A percentile compares a stretch with the other conserved stretches of the same genome.
These are phyloP conservation scores for Ophiostoma australiae DNA, from an alignment of 2,329 filamentous ascomycete species.

Conservation along the genomic window DNA sequence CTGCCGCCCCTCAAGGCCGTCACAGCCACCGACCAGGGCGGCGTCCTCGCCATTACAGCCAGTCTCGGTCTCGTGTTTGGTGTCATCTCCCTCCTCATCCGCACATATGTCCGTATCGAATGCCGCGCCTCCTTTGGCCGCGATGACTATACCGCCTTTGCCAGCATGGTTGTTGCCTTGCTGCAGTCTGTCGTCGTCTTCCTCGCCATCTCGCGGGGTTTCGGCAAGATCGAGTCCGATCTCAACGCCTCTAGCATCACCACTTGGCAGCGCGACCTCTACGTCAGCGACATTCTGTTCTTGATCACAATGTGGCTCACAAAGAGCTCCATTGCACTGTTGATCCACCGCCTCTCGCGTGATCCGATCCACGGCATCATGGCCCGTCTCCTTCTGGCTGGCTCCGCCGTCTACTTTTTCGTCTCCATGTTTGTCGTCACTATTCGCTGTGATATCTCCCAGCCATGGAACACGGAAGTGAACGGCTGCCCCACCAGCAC, in stretches of 20 bases:
- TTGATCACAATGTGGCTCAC: slow-evolving; percentile 40
- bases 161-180: slow-evolving; percentile 34
- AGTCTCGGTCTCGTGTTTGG: slow-evolving; percentile 37
- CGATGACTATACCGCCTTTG: slow-evolving; percentile 35
- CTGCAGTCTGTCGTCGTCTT: slow-evolving; percentile 39
- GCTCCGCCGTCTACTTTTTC: slow-evolving; percentile 37
- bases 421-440: slow-evolving; percentile 39
- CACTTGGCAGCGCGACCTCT: slow-evolving; percentile 36
- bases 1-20: slow-evolving; percentile 36
- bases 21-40: slow-evolving; percentile 38
- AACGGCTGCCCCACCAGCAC: slow-evolving; percentile 31
- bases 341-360: slow-evolving; percentile 43
- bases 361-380: slow-evolving; percentile 38
- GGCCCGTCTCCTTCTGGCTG: slow-evolving; percentile 35
- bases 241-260: slow-evolving; percentile 30
- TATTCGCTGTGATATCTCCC: slow-evolving; percentile 38
- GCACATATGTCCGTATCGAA: slow-evolving; percentile 38
- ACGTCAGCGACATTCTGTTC: slow-evolving; percentile 41
- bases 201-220: slow-evolving; percentile 37
- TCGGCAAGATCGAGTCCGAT: slow-evolving; percentile 34
- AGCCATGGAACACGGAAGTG: slow-evolving; percentile 36
- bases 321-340: slow-evolving; percentile 40
- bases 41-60: slow-evolving; percentile 39
- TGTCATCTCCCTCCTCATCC: slow-evolving; percentile 38
- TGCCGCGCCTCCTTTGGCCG: slow-evolving; percentile 32